Percentiles rank a stretch among this genome's conserved stretches.
phyloP scores from a whole-genome alignment of 352 stramenopile genomes.

The Thraustochytrium striatum region DNA sequence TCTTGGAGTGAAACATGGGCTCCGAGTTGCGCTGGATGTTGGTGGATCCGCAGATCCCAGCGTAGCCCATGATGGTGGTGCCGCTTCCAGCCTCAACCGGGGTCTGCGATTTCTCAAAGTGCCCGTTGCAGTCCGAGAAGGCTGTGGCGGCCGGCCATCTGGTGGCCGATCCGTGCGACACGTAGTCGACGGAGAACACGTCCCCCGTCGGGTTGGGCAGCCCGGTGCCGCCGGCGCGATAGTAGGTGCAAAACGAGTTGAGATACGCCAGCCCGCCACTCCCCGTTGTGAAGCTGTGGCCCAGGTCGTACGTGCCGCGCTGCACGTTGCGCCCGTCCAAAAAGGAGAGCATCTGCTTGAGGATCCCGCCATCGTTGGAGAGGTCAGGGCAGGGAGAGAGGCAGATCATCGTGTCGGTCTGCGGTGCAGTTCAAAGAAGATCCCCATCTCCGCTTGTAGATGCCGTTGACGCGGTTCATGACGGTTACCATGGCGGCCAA shows the following conservation, averaged over 20 bases:
- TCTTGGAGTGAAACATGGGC: slow-evolving; percentile 26
- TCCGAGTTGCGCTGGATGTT: slow-evolving; percentile 1
- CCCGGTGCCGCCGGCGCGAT: slow-evolving; percentile 3
- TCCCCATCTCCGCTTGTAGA: slow-evolving; percentile 20
- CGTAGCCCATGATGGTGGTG: slow-evolving; percentile 49
- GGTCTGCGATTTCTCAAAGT: no score
- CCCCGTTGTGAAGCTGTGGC: slow-evolving; percentile 18
- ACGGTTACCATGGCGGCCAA: slow-evolving; percentile 9
- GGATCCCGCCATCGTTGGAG: not conserved
- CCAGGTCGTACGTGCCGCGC: slow-evolving; percentile 24
- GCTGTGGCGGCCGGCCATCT: slow-evolving; percentile 1
- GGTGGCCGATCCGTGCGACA: slow-evolving; percentile 46
- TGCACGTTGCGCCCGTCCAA: not conserved
- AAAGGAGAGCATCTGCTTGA: not conserved
- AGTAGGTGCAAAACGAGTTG: not conserved
- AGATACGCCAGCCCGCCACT: not conserved
- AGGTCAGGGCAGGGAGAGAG: not conserved
- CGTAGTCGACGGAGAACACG: slow-evolving; percentile 42
- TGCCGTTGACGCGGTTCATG: slow-evolving; percentile 38
- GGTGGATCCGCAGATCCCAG: slow-evolving; percentile 13
- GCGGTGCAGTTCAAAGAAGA: slow-evolving; percentile 25
- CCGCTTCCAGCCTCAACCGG: slow-evolving; percentile 28
- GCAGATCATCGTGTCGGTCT: slow-evolving; percentile 14
- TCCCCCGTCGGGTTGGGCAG: not conserved
- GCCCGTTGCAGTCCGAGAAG: slow-evolving; percentile 35